Evolutionary conservation across 306 rosid genomes (phyloP).

Genomic region (Cicer bijugum): DNA sequence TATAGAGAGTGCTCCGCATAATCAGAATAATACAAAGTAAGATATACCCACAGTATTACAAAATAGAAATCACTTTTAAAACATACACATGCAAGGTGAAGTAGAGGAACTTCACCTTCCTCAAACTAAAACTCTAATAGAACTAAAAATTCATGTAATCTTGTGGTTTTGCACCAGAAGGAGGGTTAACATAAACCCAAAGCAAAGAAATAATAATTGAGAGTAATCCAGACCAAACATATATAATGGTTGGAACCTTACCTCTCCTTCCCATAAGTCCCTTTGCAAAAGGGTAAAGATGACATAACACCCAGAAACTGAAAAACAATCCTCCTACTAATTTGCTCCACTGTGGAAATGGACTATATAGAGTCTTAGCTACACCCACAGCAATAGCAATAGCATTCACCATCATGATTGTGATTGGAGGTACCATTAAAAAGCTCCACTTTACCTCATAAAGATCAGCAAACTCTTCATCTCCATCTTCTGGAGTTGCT

Average conservation of each 20-base stretch:
- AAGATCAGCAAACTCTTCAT: conserved; percentile 79
- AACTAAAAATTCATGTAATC: conserved; percentile 71
- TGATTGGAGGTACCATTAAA: conserved; percentile 83
- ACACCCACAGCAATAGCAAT: conserved; percentile 81
- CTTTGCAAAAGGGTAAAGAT: conserved; percentile 81
- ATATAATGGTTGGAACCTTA: conserved; percentile 76
- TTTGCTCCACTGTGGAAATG: conserved; percentile 84
- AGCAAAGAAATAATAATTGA: conserved; percentile 79
- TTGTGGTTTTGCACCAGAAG: conserved; percentile 58
- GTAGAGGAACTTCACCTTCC: conserved; percentile 45
- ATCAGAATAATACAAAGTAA: conserved; percentile 20
- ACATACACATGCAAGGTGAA: conserved; percentile 43
- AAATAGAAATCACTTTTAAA: conserved; percentile 10
- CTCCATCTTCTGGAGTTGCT: conserved; percentile 75
- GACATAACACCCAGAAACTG: conserved; percentile 86
- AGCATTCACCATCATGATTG: conserved; percentile 81
- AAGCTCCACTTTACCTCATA: conserved; percentile 87
- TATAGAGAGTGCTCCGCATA: neutral
- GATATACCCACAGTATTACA: conserved; percentile 36
- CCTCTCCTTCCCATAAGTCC: conserved; percentile 86
- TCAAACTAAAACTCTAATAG: conserved; percentile 44
- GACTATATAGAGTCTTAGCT: conserved; percentile 75
- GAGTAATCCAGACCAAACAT: conserved; percentile 85
- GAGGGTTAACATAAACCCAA: conserved; percentile 86
- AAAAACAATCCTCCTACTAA: conserved; percentile 85